Percentiles rank a stretch among this genome's conserved stretches.
Evolutionary conservation across 352 stramenopile genomes (phyloP).

Genomic region (Blastocystis sp.): DNA sequence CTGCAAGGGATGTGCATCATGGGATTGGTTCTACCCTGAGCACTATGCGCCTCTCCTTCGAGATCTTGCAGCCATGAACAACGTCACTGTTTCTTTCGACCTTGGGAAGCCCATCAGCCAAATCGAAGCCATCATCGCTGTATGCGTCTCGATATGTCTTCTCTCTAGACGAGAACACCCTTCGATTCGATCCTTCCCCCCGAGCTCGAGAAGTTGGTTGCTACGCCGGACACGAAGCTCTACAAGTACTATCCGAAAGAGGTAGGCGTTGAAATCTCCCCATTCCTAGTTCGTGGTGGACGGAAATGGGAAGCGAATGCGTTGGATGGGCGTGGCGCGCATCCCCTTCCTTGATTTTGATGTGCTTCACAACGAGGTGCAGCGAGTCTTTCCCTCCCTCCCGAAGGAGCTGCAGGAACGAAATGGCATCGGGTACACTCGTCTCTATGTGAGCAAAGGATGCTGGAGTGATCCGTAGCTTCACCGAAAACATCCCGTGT

Average conservation of each 20-base stretch:
- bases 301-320: conserved; percentile 37
- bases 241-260: not conserved
- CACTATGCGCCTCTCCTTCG: conserved; percentile 93
- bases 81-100: conserved; percentile 29
- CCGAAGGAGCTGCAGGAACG: not conserved
- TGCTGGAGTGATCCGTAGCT: not conserved
- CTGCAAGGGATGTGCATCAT: conserved; percentile 89
- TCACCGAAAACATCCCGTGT: not conserved
- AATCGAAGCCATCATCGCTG: conserved; percentile 6
- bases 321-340: conserved; percentile 43
- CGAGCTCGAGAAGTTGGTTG: conserved; percentile 6
- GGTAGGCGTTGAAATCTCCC: not conserved
- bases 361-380: conserved; percentile 8
- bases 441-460: not conserved
- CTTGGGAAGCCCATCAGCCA: conserved; percentile 6
- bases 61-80: conserved; percentile 70
- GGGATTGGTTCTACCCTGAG: conserved; percentile 98
- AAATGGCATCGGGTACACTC: not conserved
- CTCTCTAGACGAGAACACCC: conserved; percentile 12
- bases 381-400: conserved; percentile 9
- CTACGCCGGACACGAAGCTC: not conserved
- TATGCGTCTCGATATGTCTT: not conserved
- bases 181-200: conserved; percentile 32
- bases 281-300: conserved; percentile 15
- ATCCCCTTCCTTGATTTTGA: conserved; percentile 37